Percentiles rank a stretch among this genome's conserved stretches.
phyloP scores from a whole-genome alignment of 441 rosid genomes.

The Erysimum cheiri region DNA sequence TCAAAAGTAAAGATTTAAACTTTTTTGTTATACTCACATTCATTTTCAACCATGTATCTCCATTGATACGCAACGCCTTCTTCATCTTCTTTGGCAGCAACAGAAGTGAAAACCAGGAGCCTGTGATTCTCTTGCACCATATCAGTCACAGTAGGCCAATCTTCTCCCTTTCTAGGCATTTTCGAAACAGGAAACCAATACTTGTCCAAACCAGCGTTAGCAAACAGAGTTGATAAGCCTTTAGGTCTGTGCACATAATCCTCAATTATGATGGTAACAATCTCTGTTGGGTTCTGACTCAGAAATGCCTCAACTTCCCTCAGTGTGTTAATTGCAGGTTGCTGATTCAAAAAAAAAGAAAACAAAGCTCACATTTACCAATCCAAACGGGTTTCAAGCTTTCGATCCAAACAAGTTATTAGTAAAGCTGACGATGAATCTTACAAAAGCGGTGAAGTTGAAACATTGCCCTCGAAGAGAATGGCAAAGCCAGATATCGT shows the following conservation, averaged over 20 bases:
- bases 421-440: slow-evolving; percentile 25
- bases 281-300: slow-evolving; percentile 76
- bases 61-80: slow-evolving; percentile 97
- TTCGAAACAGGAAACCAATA: slow-evolving; percentile 82
- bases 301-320: slow-evolving; percentile 87
- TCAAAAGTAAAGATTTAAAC: neutral
- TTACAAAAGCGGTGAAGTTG: slow-evolving; percentile 98
- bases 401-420: slow-evolving; percentile 14
- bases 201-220: slow-evolving; percentile 79
- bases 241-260: slow-evolving; percentile 92
- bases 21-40: slow-evolving; percentile 53
- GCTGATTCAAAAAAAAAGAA: slow-evolving; percentile 51
- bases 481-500: slow-evolving; percentile 95
- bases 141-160: slow-evolving; percentile 88
- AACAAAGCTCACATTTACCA: slow-evolving; percentile 22
- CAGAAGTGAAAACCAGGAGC: slow-evolving; percentile 88
- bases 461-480: slow-evolving; percentile 89
- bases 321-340: slow-evolving; percentile 85
- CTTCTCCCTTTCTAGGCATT: slow-evolving; percentile 90
- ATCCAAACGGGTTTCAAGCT: slow-evolving; percentile 6
- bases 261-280: slow-evolving; percentile 83
- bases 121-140: slow-evolving; percentile 84
- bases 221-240: slow-evolving; percentile 71
- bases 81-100: slow-evolving; percentile 90
- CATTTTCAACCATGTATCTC: slow-evolving; percentile 89